Conservation (phyloP, 495 filamentous ascomycete species). For the Penicillium macrosclerotiorum region DNA sequence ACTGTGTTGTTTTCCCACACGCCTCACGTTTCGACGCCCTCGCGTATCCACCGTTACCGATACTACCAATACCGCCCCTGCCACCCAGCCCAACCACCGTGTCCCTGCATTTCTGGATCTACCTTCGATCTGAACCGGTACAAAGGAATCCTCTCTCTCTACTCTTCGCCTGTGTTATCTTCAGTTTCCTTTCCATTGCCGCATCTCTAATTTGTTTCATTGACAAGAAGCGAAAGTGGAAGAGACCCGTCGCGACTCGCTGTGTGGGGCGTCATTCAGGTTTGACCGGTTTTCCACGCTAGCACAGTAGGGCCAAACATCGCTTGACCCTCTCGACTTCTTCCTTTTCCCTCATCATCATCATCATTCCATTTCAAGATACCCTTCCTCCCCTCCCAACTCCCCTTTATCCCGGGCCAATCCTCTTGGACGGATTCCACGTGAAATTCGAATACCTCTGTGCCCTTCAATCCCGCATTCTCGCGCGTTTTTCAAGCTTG, state of each 20-base stretch:
- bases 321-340: conserved; percentile 43
- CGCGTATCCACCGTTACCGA: conserved; percentile 25
- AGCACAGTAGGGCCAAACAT: conserved; percentile 50
- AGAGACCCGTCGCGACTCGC: conserved; percentile 35
- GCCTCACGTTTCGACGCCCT: conserved; percentile 21
- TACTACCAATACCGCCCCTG: conserved; percentile 11
- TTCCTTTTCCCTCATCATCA: conserved; percentile 34
- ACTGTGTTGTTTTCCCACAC: conserved; percentile 19
- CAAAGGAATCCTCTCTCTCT: conserved; percentile 8
- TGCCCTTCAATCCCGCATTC: conserved; percentile 12
- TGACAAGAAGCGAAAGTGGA: conserved; percentile 13
- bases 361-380: conserved; percentile 41
- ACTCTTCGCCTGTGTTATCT: conserved; percentile 11
- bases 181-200: conserved; percentile 1
- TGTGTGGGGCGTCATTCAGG: conserved; percentile 43
- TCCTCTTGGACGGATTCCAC: conserved; percentile 11
- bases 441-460: conserved; percentile 15
- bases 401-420: conserved; percentile 3
- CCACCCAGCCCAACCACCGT: conserved; percentile 6
- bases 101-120: conserved; percentile 30
- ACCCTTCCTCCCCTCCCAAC: conserved; percentile 25
- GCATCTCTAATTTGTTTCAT: conserved; percentile 11
- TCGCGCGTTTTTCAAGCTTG: conserved; percentile 26
- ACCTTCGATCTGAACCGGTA: background rate
- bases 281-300: conserved; percentile 44